Base-by-base conservation (phyloP, 129 eudicot species). In the Rutidosis leptorrhynchoides region DNA sequence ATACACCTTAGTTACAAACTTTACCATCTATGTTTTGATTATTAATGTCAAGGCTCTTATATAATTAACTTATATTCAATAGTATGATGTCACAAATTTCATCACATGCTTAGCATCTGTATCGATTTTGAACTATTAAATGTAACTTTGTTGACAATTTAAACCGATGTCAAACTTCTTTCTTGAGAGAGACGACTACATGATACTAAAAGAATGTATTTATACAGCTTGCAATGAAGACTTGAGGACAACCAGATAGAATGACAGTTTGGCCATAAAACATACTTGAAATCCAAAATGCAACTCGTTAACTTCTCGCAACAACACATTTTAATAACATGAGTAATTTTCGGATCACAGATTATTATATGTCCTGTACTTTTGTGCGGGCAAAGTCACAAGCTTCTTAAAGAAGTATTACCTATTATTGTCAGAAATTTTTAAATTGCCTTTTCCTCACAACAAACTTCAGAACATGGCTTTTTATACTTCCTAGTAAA, bases 1-100 rank as follows among this genome's bases (percentile, higher is more conserved):
- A 55, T 37, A 55, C 45, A 40, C 66, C 54, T 58, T 55, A 63
- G 33, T 70, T n/a, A 57, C 48, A 56, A 58, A 70, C 42, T 57
- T 57, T 40, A 67, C 8, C 24, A 19, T 58, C 20, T 28, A 29
- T 3, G n/a, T 66, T 49, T n/a, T 48, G 10, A 20, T 20, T 6
- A 27, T 30, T 54, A 30, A 33, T 33, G 53, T 21, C 73, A 68
- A 30, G 35, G 25, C 16, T n/a, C n/a, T n/a, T n/a, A n/a, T n/a
- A 67, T 32, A 67, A 9, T 19, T 32, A 32, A n/a, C n/a, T 9
- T 49, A 7, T 10, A 49, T 67, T 53, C n/a, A 30, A 66, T n/a
- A 66, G 21, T 17, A 6, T 17, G 29, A 0, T 19, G 28, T 29
- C 48, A 51, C 61, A 49, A 51, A 49, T 26, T 11, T 51, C 49